Evolutionary conservation across 1,284 basidiomycete species (phyloP).

Genomic region (Malassezia nana): DNA sequence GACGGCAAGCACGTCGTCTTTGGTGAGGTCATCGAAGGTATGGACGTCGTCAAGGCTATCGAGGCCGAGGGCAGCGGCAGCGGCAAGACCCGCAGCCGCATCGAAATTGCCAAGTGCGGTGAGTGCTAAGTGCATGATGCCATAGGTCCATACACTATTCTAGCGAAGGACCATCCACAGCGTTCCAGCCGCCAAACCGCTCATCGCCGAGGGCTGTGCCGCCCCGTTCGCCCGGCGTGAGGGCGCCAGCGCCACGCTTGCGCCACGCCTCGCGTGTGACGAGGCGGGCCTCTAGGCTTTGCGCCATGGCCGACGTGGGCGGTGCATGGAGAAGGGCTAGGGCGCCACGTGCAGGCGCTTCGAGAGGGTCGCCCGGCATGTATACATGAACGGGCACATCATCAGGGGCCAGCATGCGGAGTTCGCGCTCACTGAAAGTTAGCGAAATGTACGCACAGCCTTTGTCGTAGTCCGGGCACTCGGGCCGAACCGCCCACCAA

Average conservation of each 20-base stretch:
- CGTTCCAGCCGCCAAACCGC: conserved; percentile 15
- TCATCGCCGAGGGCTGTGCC: conserved; percentile 12
- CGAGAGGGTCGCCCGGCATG: neutral
- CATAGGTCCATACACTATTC: neutral
- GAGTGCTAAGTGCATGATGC: conserved; percentile 25
- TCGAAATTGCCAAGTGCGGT: conserved; percentile 46
- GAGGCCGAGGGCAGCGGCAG: conserved; percentile 35
- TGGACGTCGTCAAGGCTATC: conserved; percentile 44
- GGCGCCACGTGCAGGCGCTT: conserved; percentile 5
- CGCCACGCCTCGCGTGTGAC: conserved; percentile 5
- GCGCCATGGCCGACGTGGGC: neutral
- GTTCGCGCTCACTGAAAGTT: conserved; percentile 17
- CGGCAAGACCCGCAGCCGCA: conserved; percentile 37
- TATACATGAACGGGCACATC: conserved; percentile 24
- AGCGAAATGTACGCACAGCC: conserved; percentile 55
- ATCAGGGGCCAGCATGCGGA: conserved; percentile 22
- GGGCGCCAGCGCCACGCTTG: conserved; percentile 8
- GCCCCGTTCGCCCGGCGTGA: conserved; percentile 6
- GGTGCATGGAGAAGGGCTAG: conserved; percentile 4
- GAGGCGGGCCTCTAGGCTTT: neutral
- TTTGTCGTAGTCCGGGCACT: conserved; percentile 62
- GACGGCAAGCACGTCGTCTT: conserved; percentile 53
- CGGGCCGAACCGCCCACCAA: conserved; percentile 72
- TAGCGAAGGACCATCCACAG: neutral
- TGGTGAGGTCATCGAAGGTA: conserved; percentile 30